phyloP scores from a whole-genome alignment of 441 rosid species.

The Populus tomentosa region DNA sequence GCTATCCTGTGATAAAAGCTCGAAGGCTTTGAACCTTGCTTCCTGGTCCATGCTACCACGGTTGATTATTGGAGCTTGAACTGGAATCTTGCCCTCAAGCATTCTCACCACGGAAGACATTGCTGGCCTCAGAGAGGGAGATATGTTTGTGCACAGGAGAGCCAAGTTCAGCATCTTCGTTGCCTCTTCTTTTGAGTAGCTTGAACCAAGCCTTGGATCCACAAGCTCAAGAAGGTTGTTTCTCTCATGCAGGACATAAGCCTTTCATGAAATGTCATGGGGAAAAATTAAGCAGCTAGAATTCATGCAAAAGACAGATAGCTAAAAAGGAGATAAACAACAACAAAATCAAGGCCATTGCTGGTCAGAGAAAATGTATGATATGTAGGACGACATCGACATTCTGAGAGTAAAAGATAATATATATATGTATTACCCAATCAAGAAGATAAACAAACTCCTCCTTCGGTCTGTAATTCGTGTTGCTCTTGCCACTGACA shows the following conservation, averaged over 20 bases:
- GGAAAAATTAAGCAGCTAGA: neutral
- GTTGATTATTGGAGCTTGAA: constrained; percentile 50
- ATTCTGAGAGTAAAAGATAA: too few relatives aligned
- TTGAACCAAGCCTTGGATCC: constrained; percentile 39
- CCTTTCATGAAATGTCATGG: constrained; percentile 23
- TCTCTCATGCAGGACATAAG: constrained; percentile 44
- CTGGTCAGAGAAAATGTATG: too few relatives aligned
- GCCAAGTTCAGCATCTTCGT: constrained; percentile 45
- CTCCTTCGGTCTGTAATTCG: constrained; percentile 59
- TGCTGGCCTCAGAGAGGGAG: constrained; percentile 50
- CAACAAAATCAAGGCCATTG: too few relatives aligned
- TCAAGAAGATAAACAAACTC: constrained; percentile 74
- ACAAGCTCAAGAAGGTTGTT: constrained; percentile 47
- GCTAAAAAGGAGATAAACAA: too few relatives aligned
- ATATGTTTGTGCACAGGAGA: constrained; percentile 50
- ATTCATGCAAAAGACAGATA: neutral
- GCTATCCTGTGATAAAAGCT: constrained; percentile 31
- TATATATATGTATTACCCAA: constrained; percentile 42
- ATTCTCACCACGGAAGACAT: constrained; percentile 60
- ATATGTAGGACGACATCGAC: too few relatives aligned
- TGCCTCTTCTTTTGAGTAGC: constrained; percentile 37
- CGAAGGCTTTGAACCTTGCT: constrained; percentile 45
- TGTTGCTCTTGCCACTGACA: constrained; percentile 72
- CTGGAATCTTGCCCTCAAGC: constrained; percentile 42
- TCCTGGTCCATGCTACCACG: constrained; percentile 29